phyloP scores from a whole-genome alignment of 768 basidiomycete genomes.

The Suillus decipiens region DNA sequence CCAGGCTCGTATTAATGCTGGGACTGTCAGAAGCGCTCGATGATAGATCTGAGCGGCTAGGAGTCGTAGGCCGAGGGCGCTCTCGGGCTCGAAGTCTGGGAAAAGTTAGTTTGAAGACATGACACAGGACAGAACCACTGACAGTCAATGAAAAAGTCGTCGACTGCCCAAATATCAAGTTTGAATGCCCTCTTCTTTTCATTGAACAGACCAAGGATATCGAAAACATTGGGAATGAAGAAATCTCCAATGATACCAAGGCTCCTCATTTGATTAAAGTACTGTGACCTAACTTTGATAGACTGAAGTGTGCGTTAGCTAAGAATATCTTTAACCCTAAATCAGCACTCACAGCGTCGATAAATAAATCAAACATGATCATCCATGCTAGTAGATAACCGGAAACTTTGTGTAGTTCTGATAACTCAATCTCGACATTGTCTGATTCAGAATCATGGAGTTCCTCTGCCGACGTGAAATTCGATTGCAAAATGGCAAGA shows the following conservation, averaged over 20 bases:
- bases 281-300: conserved; percentile 79
- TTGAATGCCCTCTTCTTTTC: conserved; percentile 71
- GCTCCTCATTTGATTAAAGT: conserved; percentile 83
- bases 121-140: conserved; percentile 26
- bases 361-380: conserved; percentile 83
- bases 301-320: conserved; percentile 53
- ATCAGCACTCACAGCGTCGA: conserved; percentile 65
- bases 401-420: conserved; percentile 45
- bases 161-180: conserved; percentile 81
- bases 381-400: conserved; percentile 87
- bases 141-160: conserved; percentile 82
- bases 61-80: conserved; percentile 54
- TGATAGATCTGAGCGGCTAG: conserved; percentile 90
- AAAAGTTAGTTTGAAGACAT: conserved; percentile 9
- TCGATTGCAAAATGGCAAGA: conserved; percentile 58
- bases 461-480: conserved; percentile 40
- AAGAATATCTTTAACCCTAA: not conserved
- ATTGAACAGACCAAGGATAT: conserved; percentile 65
- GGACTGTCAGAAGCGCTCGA: conserved; percentile 78
- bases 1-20: conserved; percentile 85
- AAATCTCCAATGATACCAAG: conserved; percentile 58
- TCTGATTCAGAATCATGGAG: conserved; percentile 40
- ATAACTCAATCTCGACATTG: conserved; percentile 26
- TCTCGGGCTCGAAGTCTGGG: conserved; percentile 59
- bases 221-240: conserved; percentile 75